A percentile compares a stretch with the other conserved stretches of the same genome.
These are phyloP conservation scores for Xylariales sp. DNA, from an alignment of 2,329 filamentous ascomycete species.

Conservation along the genomic window DNA sequence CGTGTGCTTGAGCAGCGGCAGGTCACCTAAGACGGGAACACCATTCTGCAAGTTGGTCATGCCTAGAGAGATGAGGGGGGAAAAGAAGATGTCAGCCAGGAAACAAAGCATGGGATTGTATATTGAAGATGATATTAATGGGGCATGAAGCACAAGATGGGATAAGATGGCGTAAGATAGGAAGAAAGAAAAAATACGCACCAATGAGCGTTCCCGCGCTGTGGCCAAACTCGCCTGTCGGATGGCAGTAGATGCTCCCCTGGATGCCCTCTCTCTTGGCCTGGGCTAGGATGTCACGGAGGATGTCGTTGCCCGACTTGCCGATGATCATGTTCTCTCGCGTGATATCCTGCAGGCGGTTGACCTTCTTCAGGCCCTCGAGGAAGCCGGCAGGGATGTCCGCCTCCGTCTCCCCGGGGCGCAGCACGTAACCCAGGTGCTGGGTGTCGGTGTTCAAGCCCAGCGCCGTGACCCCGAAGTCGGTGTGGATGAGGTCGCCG, in stretches of 20 bases:
- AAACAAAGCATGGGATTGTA: background rate
- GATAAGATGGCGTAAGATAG: too few species aligned
- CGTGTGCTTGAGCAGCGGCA: constrained; percentile 37
- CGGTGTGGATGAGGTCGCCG: constrained; percentile 44
- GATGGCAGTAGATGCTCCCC: constrained; percentile 44
- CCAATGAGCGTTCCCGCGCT: constrained; percentile 43
- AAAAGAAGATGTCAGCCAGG: background rate
- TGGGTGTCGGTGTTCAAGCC: constrained; percentile 47
- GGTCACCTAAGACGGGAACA: constrained; percentile 42
- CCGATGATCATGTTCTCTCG: constrained; percentile 38
- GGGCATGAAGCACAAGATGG: too few species aligned
- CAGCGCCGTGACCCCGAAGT: constrained; percentile 43
- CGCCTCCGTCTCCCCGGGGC: constrained; percentile 33
- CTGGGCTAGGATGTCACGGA: constrained; percentile 30
- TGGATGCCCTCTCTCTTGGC: constrained; percentile 38
- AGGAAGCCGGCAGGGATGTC: constrained; percentile 36
- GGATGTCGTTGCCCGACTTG: constrained; percentile 38
- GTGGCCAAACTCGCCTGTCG: constrained; percentile 48
- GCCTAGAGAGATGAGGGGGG: too few species aligned
- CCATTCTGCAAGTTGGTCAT: constrained; percentile 45
- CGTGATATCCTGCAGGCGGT: constrained; percentile 44
- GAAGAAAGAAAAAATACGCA: constrained; percentile 15
- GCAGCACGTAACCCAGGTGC: constrained; percentile 44
- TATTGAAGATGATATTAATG: too few species aligned
- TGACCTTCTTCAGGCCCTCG: constrained; percentile 39